Evolutionary conservation across 306 rosid species (phyloP).

Genomic region (Dalbergia oliveri): DNA sequence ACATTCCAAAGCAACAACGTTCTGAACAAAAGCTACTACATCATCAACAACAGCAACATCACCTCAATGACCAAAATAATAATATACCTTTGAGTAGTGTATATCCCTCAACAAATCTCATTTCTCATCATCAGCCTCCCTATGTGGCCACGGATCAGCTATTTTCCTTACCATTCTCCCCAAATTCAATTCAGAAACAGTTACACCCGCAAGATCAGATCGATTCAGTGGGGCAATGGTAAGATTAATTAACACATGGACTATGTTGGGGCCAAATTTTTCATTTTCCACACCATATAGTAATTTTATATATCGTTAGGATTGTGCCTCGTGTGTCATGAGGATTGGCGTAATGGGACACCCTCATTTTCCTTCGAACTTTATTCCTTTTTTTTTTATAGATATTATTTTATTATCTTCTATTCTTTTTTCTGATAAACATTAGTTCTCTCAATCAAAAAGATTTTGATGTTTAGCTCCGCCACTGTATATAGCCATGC

Average conservation of each 20-base stretch:
- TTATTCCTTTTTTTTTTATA: too few relatives aligned
- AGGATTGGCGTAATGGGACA: background rate
- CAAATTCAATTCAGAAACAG: conserved; percentile 63
- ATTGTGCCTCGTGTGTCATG: background rate
- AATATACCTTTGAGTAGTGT: conserved; percentile 40
- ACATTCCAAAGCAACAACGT: conserved; percentile 63
- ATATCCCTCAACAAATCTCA: conserved; percentile 55
- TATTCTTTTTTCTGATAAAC: too few relatives aligned
- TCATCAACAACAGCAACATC: conserved; percentile 40
- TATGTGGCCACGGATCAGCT: conserved; percentile 58
- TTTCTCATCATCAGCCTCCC: conserved; percentile 45
- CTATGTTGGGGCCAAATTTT: background rate
- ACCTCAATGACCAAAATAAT: conserved; percentile 35
- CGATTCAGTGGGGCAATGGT: conserved; percentile 59
- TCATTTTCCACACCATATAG: background rate
- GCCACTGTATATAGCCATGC: background rate
- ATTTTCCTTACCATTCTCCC: conserved; percentile 61
- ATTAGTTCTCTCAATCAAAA: too few relatives aligned
- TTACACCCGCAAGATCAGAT: conserved; percentile 62
- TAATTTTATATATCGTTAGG: conserved; percentile 3
- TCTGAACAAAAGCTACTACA: conserved; percentile 43
- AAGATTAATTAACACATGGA: conserved; percentile 5
- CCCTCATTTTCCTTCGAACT: background rate
- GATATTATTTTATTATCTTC: background rate
- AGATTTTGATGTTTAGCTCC: too few relatives aligned